Base-by-base conservation (phyloP, 1,284 basidiomycete species). In the Austroboletus novae-zelandiae region DNA sequence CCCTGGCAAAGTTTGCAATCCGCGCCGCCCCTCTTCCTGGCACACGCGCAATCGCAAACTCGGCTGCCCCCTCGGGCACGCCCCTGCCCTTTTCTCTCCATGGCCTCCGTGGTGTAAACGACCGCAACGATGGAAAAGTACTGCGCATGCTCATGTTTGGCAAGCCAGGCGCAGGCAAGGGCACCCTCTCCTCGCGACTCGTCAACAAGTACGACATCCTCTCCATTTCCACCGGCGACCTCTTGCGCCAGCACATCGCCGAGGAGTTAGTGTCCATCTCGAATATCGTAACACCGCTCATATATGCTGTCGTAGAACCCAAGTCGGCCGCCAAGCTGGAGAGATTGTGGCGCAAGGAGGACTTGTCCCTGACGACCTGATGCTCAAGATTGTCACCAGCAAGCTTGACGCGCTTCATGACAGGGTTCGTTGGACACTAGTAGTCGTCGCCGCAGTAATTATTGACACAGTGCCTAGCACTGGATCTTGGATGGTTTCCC, bases 401-500 rank as follows among this genome's bases (percentile, higher is more conserved):
- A 87, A 85, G 62, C 74, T 94, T 6, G 83, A 89, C 52, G 58
- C 65, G n/a, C 68, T 91, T 46, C 77, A 78, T 40, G 80, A 85
- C 68, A 84, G 77, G 75, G 87, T 84, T 54, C 36, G 65, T 59
- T 61, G 53, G 31, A 25, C n/a, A 1, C 25, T 11, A 10, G 5
- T 18, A 23, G 4, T 34, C 31, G 8, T 37, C 39, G 13, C 4
- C n/a, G 27, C 27, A n/a, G 30, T 34, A 18, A 39, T 44, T 1
- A 15, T 45, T 50, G 27, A 58, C 48, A 1, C 27, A 55, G 31
- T 31, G 45, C 14, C 17, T 47, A 89, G 81, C 84, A 91, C 65
- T 98, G 95, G 95, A 89, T 98, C 57, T 71, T 99, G 32, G 96
- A 99, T 63, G 96, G 96, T 6, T 99, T 99, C 65, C 96, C 96